Percentiles rank a stretch among this genome's conserved stretches.
phyloP scores from a whole-genome alignment of 2,329 filamentous ascomycete species.

The Didymella lethalis region DNA sequence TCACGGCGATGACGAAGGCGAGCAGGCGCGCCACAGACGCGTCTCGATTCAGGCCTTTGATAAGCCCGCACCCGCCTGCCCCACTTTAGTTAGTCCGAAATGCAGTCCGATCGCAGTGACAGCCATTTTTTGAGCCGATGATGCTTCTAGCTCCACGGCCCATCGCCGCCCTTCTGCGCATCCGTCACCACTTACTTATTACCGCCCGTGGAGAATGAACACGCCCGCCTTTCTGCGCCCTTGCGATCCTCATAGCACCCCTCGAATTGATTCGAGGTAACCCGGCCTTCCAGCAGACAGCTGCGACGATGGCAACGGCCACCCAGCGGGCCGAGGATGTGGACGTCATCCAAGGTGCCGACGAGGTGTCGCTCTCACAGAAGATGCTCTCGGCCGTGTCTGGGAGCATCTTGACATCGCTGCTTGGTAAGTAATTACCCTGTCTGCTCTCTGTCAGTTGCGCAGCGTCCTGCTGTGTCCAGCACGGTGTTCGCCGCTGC shows the following conservation, averaged over 20 bases:
- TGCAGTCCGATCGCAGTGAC: slow-evolving; percentile 11
- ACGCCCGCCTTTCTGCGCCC: slow-evolving; percentile 34
- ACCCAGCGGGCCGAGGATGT: slow-evolving; percentile 52
- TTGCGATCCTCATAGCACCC: slow-evolving; percentile 33
- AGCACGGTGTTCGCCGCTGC: slow-evolving; percentile 11
- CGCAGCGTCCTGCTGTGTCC: slow-evolving; percentile 6
- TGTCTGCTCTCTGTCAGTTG: neutral
- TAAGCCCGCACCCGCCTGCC: slow-evolving; percentile 26
- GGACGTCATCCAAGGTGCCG: slow-evolving; percentile 52
- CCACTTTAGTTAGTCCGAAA: slow-evolving; percentile 5
- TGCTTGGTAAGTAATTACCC: slow-evolving; percentile 71
- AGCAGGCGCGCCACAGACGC: slow-evolving; percentile 14
- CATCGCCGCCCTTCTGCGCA: slow-evolving; percentile 24
- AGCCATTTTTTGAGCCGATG: slow-evolving; percentile 28
- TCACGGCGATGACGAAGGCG: slow-evolving; percentile 23
- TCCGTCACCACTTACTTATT: slow-evolving; percentile 23
- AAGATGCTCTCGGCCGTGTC: slow-evolving; percentile 95
- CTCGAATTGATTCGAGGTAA: slow-evolving; percentile 45
- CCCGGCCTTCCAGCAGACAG: slow-evolving; percentile 21
- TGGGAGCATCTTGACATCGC: slow-evolving; percentile 86
- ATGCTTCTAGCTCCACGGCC: slow-evolving; percentile 11
- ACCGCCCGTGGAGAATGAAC: slow-evolving; percentile 40
- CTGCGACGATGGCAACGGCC: slow-evolving; percentile 39
- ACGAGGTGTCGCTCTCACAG: slow-evolving; percentile 80
- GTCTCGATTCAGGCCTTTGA: slow-evolving; percentile 33